phyloP scores from a whole-genome alignment of 345 rosid genomes.

The Schrenkiella parvula region DNA sequence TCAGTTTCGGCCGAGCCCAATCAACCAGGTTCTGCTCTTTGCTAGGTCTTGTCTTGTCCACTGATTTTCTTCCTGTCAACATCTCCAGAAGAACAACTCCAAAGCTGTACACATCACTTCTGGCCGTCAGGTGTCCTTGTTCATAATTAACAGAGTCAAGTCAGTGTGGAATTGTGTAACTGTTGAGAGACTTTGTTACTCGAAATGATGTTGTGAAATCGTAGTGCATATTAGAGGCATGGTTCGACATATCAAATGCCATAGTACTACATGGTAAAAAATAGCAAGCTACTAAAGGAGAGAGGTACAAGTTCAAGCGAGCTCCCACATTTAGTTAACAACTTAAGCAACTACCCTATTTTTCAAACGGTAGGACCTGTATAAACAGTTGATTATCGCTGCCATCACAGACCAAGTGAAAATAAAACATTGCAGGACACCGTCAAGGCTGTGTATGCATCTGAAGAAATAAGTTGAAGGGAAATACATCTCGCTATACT shows the following conservation, averaged over 20 bases:
- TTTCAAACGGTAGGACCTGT: not conserved
- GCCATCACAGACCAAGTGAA: not conserved
- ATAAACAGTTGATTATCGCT: not conserved
- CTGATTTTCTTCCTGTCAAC: constrained; percentile 85
- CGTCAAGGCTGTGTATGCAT: constrained; percentile 1
- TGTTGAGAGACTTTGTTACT: not conserved
- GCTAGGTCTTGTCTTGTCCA: constrained; percentile 93
- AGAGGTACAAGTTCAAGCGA: not conserved
- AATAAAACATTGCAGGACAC: not conserved
- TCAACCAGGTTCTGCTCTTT: constrained; percentile 95
- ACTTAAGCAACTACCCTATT: constrained; percentile 1
- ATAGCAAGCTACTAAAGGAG: not conserved
- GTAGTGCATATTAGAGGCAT: not conserved
- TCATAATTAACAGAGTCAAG: constrained; percentile 23
- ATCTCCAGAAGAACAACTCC: constrained; percentile 96
- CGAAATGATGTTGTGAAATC: not conserved
- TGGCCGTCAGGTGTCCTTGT: constrained; percentile 89
- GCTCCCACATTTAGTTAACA: not conserved
- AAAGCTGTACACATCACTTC: constrained; percentile 95
- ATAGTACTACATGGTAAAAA: not conserved
- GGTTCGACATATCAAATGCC: not conserved
- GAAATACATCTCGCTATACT: not conserved
- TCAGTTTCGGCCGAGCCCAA: constrained; percentile 97
- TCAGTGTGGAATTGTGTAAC: constrained; percentile 13
- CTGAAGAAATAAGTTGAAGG: not conserved